Base-by-base conservation (phyloP, 805 yeast species). In the Kodamaea nitidulidarum region DNA sequence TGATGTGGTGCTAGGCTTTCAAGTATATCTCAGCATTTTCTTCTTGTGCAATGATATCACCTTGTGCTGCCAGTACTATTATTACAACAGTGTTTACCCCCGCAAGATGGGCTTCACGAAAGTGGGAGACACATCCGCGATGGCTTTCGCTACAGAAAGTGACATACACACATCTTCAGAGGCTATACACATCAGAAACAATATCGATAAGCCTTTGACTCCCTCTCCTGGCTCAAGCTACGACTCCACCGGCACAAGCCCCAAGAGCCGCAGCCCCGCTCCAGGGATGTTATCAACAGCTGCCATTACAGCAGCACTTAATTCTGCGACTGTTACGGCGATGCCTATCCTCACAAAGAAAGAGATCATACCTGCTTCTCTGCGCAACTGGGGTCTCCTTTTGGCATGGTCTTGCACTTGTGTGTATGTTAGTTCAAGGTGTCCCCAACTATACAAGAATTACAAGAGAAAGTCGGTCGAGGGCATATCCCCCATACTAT, bases 391-490 rank as follows among this genome's bases (percentile, higher is more conserved):
- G 26, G 58, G 52, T 2, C 34, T 41, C 1, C 27, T 51, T 14
- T 51, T 84, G 30, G 88, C 97, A 0, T 90, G 96, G 95, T 49
- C 72, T 2, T 87, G 95, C 46, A 85, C 95, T 0, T 49, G 61
- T 4, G 78, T 86, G 39, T 90, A 91, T 55, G 73, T 88, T 32
- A 66, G 79, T 8, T 84, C 96, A 2, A 71, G 98, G 45, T 58
- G 88, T 34, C 98, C 98, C 1, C 98, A 90, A 55, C 65, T 90
- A 36, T 64, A 73, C 54, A 88, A 84, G 57, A 90, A 90, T 61
- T 81, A 77, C 56, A 50, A 65, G 38, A 70, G 96, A 28, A 84
- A 85, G 55, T 85, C 96, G 1, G 93, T 95, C 0, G 81, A 83
- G 24, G 97, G 96, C 2, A 69, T 88, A 2, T 84, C 96, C 1